Base-by-base conservation (phyloP, 140 eudicot species). In the Anethum foeniculum region DNA sequence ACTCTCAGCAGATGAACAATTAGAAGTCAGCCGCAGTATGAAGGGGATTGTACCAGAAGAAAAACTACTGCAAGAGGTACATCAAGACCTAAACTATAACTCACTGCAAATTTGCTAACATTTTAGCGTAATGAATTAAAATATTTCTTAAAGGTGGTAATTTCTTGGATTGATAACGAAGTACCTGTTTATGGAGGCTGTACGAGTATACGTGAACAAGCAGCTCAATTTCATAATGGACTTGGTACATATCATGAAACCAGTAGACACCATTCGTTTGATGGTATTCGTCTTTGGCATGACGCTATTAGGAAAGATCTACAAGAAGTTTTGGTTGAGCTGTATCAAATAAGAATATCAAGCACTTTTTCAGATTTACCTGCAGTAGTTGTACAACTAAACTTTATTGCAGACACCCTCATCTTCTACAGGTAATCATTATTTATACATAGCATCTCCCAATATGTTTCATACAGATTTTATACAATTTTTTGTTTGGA, bases 391-490 rank as follows among this genome's bases (percentile, higher is more conserved):
- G 85, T 87, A 19, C 97, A 88, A 85, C 85, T 96, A 43, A 89
- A 87, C 65, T 96, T 96, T 80, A 72, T 93, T 60, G 81, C 88
- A 62, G 96, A 96, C 79, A 87, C 92, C 81, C 89, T 95, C 75
- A 87, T 92, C 80, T 90, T 87, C 71, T 95, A 95, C 84, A 85
- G 99, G 99, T 95, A 90, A 85, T 44, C 64, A 27, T 56, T 21
- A 27, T 13, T 15, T n/a, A 13, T 44, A 65, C 15, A n/a, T 75
- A 46, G 14, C 77, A 72, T 39, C 36, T 74, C 78, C 39, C 6
- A 28, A 5, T 74, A 41, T 21, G 14, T 74, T n/a, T 74, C 7
- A 43, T 34, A 74, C 49, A 23, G 5, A 25, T 36, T 11, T 7
- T 76, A 21, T n/a, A 38, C 79, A 49, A 14, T 76, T 47, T 76